phyloP scores from a whole-genome alignment of 2,329 filamentous ascomycete species.

The Cyphellophora attinorum region DNA sequence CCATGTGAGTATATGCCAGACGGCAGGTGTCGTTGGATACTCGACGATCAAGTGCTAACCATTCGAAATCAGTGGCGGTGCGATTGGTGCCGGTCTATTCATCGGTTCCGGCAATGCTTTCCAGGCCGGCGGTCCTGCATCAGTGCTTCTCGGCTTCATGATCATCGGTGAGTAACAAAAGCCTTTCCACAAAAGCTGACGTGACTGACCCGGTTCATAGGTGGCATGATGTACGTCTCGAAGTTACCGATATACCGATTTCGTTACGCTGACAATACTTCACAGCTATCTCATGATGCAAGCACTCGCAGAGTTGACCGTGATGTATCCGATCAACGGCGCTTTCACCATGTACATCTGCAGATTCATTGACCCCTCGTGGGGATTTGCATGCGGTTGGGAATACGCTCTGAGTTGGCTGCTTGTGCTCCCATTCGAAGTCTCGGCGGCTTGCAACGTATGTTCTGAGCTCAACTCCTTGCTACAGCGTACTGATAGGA shows the following conservation, averaged over 20 bases:
- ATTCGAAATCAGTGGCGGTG: constrained; percentile 8
- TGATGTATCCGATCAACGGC: constrained; percentile 53
- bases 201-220: no score
- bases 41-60: background rate
- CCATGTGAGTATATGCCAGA: constrained; percentile 30
- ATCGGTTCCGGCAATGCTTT: constrained; percentile 29
- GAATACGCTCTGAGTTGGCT: constrained; percentile 46
- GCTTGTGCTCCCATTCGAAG: constrained; percentile 42
- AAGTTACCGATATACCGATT: no score
- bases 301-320: constrained; percentile 51
- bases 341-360: constrained; percentile 48
- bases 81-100: constrained; percentile 31
- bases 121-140: constrained; percentile 31
- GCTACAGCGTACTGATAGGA: constrained; percentile 31
- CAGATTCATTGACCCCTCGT: constrained; percentile 52
- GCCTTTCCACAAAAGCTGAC: no score
- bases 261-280: constrained; percentile 29
- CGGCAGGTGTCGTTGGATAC: no score
- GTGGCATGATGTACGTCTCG: constrained; percentile 38
- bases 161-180: constrained; percentile 54
- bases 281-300: constrained; percentile 39
- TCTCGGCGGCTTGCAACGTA: constrained; percentile 36
- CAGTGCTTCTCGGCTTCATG: constrained; percentile 63
- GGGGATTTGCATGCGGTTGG: constrained; percentile 35
- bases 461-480: no score